A percentile compares a stretch with the other conserved stretches of the same genome.
phyloP scores from a whole-genome alignment of 768 basidiomycete genomes.

The Boletus eberwhitei region DNA sequence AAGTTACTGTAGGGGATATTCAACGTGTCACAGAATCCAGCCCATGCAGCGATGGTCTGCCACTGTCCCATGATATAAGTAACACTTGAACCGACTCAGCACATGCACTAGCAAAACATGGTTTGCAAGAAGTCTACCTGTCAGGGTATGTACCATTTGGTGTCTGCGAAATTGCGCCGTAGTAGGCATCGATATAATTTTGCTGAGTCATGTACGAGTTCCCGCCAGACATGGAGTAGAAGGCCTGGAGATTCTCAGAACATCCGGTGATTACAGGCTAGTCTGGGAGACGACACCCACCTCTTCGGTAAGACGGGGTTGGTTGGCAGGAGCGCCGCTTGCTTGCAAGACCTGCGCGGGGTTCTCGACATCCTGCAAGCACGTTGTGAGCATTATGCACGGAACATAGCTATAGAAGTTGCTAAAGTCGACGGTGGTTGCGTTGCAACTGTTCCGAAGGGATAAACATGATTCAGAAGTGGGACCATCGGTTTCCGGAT shows the following conservation, averaged over 20 bases:
- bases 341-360: slow-evolving; percentile 7
- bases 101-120: neutral
- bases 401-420: slow-evolving; percentile 20
- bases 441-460: slow-evolving; percentile 20
- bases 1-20: slow-evolving; percentile 23
- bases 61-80: slow-evolving; percentile 6
- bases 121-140: neutral
- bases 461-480: slow-evolving; percentile 9
- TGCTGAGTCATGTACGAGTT: slow-evolving; percentile 20
- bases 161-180: slow-evolving; percentile 16
- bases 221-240: slow-evolving; percentile 18
- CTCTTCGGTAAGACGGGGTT: slow-evolving; percentile 15
- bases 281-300: neutral
- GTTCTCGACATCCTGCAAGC: neutral
- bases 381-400: slow-evolving; percentile 21
- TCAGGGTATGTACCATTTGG: slow-evolving; percentile 18
- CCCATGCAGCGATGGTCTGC: slow-evolving; percentile 22
- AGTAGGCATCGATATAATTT: slow-evolving; percentile 24
- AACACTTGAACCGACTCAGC: slow-evolving; percentile 8
- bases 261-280: neutral
- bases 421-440: slow-evolving; percentile 11
- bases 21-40: slow-evolving; percentile 19
- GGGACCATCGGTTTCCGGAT: slow-evolving; percentile 1
- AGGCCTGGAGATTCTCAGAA: slow-evolving; percentile 6
- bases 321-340: slow-evolving; percentile 12